phyloP scores from a whole-genome alignment of 2,329 filamentous ascomycete species.

The Pestalotiopsis sp. region DNA sequence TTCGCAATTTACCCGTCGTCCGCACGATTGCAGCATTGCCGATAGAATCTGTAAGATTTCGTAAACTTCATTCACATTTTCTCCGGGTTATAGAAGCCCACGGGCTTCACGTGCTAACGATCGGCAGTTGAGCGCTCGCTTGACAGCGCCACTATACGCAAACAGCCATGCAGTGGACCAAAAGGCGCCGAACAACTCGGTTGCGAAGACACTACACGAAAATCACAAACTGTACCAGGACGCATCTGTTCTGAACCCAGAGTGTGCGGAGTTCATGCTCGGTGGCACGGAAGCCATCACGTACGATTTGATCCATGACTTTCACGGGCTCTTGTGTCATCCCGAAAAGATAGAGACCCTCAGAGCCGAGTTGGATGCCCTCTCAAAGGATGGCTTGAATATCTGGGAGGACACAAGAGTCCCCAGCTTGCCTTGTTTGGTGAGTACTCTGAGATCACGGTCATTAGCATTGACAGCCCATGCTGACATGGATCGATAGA shows the following conservation, averaged over 20 bases:
- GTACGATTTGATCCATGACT: conserved; percentile 3
- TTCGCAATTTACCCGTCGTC: not conserved
- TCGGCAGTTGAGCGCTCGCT: not conserved
- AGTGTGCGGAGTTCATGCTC: conserved; percentile 9
- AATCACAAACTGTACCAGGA: not conserved
- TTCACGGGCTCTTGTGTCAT: not conserved
- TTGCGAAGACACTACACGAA: not conserved
- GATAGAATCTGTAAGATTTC: not conserved
- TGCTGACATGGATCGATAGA: not conserved
- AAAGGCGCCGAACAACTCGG: not conserved
- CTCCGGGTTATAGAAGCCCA: not conserved
- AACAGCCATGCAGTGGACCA: not conserved
- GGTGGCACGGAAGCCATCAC: conserved; percentile 5
- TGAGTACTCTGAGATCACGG: not conserved
- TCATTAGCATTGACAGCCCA: not conserved
- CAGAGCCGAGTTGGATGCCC: not conserved
- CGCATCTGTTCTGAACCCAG: not conserved
- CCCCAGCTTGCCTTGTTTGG: not conserved
- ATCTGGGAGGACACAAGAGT: conserved; percentile 5
- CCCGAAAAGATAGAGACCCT: not conserved
- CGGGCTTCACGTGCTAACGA: not conserved
- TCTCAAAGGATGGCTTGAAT: not conserved
- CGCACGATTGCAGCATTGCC: not conserved
- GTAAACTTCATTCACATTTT: too few relatives aligned
- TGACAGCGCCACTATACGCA: not conserved